Evolutionary conservation across 2,329 filamentous ascomycete genomes (phyloP).

Genomic region (Eutypa lata): DNA sequence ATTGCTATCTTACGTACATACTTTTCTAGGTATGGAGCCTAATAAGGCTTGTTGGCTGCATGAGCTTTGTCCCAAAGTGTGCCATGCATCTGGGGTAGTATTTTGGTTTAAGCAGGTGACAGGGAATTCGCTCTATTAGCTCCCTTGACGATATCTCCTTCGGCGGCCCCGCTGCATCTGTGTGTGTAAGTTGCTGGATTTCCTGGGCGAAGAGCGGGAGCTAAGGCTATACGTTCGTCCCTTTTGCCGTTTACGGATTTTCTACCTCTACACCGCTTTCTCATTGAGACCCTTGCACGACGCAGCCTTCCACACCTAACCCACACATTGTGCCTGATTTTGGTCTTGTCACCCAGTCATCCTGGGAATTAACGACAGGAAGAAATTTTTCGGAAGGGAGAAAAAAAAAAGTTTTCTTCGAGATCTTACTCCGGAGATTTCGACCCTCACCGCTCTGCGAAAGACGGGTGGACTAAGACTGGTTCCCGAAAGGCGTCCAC

Average conservation of each 20-base stretch:
- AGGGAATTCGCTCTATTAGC: not conserved
- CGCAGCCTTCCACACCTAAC: conserved; percentile 14
- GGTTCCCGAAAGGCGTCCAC: too few species aligned
- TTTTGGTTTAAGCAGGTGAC: conserved; percentile 1
- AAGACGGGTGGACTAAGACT: too few species aligned
- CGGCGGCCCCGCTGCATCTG: not conserved
- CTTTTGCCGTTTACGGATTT: conserved; percentile 12
- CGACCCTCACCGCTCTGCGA: too few species aligned
- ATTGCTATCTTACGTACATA: too few species aligned
- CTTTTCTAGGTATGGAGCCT: too few species aligned
- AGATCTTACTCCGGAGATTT: too few species aligned
- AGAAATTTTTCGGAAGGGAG: too few species aligned
- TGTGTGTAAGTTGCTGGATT: too few species aligned
- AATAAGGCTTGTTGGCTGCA: conserved; percentile 6
- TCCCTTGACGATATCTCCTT: not conserved
- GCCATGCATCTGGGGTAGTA: conserved; percentile 9
- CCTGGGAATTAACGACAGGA: not conserved
- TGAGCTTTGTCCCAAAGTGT: conserved; percentile 11
- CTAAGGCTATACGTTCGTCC: not conserved
- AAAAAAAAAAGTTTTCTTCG: too few species aligned
- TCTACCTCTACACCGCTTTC: conserved; percentile 29
- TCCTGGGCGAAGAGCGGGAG: too few species aligned
- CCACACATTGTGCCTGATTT: conserved; percentile 8
- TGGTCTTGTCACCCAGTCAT: conserved; percentile 13
- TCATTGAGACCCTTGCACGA: conserved; percentile 19